Evolutionary conservation across 495 filamentous ascomycete genomes (phyloP).

Genomic region (Bacidia rubella): DNA sequence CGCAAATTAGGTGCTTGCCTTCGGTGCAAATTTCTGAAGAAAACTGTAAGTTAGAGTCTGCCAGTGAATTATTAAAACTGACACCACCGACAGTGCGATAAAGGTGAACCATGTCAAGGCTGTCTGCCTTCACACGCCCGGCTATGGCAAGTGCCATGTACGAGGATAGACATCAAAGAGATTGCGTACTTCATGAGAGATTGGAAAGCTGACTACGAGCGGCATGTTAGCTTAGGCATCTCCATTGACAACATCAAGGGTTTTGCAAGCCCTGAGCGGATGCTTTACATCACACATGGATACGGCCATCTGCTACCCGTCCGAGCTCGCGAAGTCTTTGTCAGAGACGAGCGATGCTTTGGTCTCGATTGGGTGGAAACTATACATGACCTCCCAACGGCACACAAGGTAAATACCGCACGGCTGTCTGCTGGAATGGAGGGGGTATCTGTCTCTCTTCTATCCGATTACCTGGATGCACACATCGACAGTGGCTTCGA

Average conservation of each 20-base stretch:
- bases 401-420: constrained; percentile 74
- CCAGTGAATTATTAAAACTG: not conserved
- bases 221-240: constrained; percentile 72
- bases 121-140: constrained; percentile 87
- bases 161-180: constrained; percentile 91
- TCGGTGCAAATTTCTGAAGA: constrained; percentile 96
- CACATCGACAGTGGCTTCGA: constrained; percentile 69
- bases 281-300: constrained; percentile 75
- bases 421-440: constrained; percentile 73
- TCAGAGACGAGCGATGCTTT: constrained; percentile 85
- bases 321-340: constrained; percentile 78
- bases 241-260: constrained; percentile 89
- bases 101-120: constrained; percentile 82
- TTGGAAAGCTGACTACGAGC: constrained; percentile 89
- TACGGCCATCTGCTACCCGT: constrained; percentile 82
- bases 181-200: constrained; percentile 97
- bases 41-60: constrained; percentile 43
- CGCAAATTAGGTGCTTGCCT: constrained; percentile 82
- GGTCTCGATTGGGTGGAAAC: constrained; percentile 81
- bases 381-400: constrained; percentile 51
- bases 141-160: constrained; percentile 91
- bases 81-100: constrained; percentile 50
- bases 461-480: constrained; percentile 82
- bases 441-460: constrained; percentile 57
- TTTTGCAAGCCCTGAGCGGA: constrained; percentile 64